Conservation (phyloP, 768 basidiomycete genomes). For the Hypsizygus marmoreus region DNA sequence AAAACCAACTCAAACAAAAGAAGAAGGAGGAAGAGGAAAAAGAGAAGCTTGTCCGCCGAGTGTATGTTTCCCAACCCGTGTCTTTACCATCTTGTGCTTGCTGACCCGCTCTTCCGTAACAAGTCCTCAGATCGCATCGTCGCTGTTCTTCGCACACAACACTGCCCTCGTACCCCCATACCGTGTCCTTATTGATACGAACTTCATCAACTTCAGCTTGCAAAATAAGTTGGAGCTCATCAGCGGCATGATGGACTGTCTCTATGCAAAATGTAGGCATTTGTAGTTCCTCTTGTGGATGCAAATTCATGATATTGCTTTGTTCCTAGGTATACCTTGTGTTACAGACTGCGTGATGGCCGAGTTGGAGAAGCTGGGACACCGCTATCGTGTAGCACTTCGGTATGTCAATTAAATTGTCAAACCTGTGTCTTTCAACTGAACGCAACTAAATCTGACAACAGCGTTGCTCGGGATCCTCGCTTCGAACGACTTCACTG, state of each 20-base stretch:
- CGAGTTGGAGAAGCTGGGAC: constrained; percentile 96
- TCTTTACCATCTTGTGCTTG: not conserved
- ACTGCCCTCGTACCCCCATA: constrained; percentile 96
- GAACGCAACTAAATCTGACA: constrained; percentile 6
- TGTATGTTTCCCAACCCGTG: constrained; percentile 53
- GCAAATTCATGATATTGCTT: constrained; percentile 4
- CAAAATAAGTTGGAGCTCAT: constrained; percentile 97
- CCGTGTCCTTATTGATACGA: constrained; percentile 96
- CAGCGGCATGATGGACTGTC: constrained; percentile 99
- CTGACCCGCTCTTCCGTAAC: not conserved
- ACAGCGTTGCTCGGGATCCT: constrained; percentile 95
- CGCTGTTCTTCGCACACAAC: constrained; percentile 94
- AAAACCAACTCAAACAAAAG: constrained; percentile 88
- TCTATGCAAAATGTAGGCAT: constrained; percentile 89
- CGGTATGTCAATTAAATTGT: constrained; percentile 74
- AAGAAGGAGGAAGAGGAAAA: constrained; percentile 83
- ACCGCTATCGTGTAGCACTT: constrained; percentile 91
- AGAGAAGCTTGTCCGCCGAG: constrained; percentile 71
- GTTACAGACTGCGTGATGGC: constrained; percentile 99
- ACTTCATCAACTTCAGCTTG: constrained; percentile 98
- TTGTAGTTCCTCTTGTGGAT: not conserved
- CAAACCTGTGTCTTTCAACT: not conserved
- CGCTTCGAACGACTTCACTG: constrained; percentile 94
- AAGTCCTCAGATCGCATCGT: constrained; percentile 86
- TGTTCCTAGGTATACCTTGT: constrained; percentile 85